Evolutionary conservation across 345 rosid genomes (phyloP).

Genomic region (Iberis pinnata): DNA sequence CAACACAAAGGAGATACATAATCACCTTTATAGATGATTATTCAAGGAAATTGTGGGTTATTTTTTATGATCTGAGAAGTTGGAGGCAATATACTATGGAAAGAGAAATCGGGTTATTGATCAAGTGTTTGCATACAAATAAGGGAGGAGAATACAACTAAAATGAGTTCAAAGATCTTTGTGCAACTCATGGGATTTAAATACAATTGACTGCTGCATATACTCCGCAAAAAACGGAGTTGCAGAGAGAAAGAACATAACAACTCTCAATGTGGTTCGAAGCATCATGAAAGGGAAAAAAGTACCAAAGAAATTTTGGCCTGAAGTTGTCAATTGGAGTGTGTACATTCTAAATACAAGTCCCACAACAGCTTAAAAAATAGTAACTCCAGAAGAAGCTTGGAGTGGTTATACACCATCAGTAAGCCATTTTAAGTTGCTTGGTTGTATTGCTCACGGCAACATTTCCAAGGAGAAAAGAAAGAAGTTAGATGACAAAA

Average conservation of each 20-base stretch:
- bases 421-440: neutral
- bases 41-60: no score
- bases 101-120: no score
- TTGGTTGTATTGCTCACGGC: no score
- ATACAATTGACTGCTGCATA: neutral
- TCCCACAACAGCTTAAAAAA: neutral
- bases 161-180: rapidly evolving
- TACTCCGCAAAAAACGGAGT: neutral
- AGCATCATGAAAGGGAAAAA: neutral
- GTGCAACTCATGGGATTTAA: neutral
- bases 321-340: neutral
- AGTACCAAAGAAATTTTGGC: neutral
- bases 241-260: neutral
- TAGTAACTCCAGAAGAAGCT: neutral
- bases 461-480: no score
- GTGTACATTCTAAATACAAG: neutral
- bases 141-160: neutral
- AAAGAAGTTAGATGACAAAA: no score
- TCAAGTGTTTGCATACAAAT: neutral
- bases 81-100: no score
- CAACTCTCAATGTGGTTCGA: neutral
- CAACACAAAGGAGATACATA: no score
- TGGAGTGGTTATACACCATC: neutral
- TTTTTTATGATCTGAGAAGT: no score
- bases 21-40: no score